Evolutionary conservation across 169 alveolate species (phyloP), one percentile per base, ranked within the genome.

Genomic region (Cyclospora cayetanensis): DNA sequence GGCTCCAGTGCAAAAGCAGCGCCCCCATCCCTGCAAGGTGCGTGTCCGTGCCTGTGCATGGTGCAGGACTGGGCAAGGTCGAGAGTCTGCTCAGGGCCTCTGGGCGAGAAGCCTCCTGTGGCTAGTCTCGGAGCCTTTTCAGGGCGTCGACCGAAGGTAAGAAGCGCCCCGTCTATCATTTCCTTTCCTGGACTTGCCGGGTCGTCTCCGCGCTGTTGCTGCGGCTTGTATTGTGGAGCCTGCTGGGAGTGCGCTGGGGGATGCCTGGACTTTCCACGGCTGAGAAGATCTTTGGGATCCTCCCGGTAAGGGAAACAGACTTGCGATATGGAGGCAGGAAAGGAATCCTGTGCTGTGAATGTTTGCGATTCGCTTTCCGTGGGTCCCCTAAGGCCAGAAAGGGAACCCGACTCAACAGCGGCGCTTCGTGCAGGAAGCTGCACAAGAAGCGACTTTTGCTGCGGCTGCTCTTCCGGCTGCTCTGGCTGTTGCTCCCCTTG

Each of bases 181-280:
- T 7, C 15, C 7, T 46, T 46, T 46, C 60, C 60, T 15, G 7
- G 60, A 46, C n/a, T 15, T 46, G 15, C 60, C 15, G 85, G 41
- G 22, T 74, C 63, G 65, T 74, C 85, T 34, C 85, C 85, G 15
- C 63, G 4, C 41, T 29, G 22, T 20, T 74, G 85, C 41, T 22
- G 27, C n/a, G 85, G 85, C 29, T 74, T 74, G 85, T 39, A 74
- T 15, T n/a, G 63, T 2, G 37, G 85, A 2, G 85, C 85, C 37
- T 74, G 85, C 65, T 37, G 85, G 18, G 85, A 74, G 20, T 74
- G 85, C 15, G n/a, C 60, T n/a, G 15, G 60, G 60, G 60, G 7
- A 7, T 46, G n/a, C 60, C 60, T 46, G 60, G 60, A 15, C 4
- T 22, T 0, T 2, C 11, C 65, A 34, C 39, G 85, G 65, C 85